Conservation (phyloP, 306 rosid genomes). For the Malus asiatica region DNA sequence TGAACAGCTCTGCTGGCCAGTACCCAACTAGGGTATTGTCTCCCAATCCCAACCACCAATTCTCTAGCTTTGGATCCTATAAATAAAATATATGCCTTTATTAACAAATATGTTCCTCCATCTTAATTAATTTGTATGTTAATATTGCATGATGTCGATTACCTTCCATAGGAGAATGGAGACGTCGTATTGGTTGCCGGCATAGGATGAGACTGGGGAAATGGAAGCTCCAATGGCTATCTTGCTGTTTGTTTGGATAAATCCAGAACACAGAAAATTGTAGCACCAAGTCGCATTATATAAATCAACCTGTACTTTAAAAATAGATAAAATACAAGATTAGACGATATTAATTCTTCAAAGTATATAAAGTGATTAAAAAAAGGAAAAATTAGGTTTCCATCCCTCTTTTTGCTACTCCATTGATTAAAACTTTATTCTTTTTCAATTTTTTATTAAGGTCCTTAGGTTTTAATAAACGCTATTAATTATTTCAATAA, state of each 20-base stretch:
- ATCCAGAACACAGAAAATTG: conserved; percentile 85
- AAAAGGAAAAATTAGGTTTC: too few species aligned
- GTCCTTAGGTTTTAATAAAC: too few species aligned
- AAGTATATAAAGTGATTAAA: too few species aligned
- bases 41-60: conserved; percentile 98
- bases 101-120: background rate
- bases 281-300: conserved; percentile 91
- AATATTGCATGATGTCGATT: background rate
- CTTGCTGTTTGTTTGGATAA: conserved; percentile 70
- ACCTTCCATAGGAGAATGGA: conserved; percentile 96
- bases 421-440: too few species aligned
- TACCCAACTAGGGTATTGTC: conserved; percentile 70
- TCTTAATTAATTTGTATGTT: background rate
- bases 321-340: background rate
- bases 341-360: too few species aligned
- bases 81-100: background rate
- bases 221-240: conserved; percentile 97
- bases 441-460: too few species aligned
- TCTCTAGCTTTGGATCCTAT: conserved; percentile 81
- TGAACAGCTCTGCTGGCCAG: conserved; percentile 88
- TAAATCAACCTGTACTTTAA: conserved; percentile 66
- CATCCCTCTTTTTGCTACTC: too few species aligned
- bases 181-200: conserved; percentile 60
- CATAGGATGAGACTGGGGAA: conserved; percentile 66
- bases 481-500: too few species aligned